These are phyloP conservation scores for Talaromyces sp. DNA, from an alignment of 2,329 filamentous ascomycete species.

Conservation along the genomic window DNA sequence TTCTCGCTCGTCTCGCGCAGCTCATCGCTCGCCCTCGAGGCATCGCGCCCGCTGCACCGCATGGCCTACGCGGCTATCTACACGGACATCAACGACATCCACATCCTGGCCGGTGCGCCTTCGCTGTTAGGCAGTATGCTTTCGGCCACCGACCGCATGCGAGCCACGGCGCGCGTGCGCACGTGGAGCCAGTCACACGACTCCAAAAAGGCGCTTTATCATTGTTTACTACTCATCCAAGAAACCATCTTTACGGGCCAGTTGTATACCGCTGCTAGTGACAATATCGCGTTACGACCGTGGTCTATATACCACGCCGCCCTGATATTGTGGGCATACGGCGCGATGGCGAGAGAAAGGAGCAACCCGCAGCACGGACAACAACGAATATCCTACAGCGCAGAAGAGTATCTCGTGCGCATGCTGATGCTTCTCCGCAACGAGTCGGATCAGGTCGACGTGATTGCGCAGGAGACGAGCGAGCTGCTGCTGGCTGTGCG, in stretches of 20 bases:
- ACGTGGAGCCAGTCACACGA: slow-evolving; percentile 18
- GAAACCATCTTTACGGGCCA: slow-evolving; percentile 21
- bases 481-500: slow-evolving; percentile 19
- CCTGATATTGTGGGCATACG: slow-evolving; percentile 22
- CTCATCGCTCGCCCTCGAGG: slow-evolving; percentile 21
- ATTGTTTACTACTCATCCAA: slow-evolving; percentile 21
- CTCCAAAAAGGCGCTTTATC: slow-evolving; percentile 20
- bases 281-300: slow-evolving; percentile 21
- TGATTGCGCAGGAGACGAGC: slow-evolving; percentile 15
- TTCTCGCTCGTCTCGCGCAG: slow-evolving; percentile 21
- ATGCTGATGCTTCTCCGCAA: slow-evolving; percentile 18
- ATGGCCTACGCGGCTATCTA: slow-evolving; percentile 24
- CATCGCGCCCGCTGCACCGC: slow-evolving; percentile 18
- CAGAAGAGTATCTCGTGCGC: slow-evolving; percentile 19
- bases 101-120: slow-evolving; percentile 22
- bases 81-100: slow-evolving; percentile 24
- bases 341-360: slow-evolving; percentile 15
- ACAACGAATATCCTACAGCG: slow-evolving; percentile 6
- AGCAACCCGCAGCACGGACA: background rate
- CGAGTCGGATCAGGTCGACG: slow-evolving; percentile 11
- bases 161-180: slow-evolving; percentile 17
- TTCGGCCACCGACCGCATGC: slow-evolving; percentile 16
- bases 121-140: slow-evolving; percentile 18
- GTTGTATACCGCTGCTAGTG: slow-evolving; percentile 17
- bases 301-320: slow-evolving; percentile 24